These are phyloP conservation scores for Collybia nuda DNA, from an alignment of 768 basidiomycete genomes.

Conservation along the genomic window DNA sequence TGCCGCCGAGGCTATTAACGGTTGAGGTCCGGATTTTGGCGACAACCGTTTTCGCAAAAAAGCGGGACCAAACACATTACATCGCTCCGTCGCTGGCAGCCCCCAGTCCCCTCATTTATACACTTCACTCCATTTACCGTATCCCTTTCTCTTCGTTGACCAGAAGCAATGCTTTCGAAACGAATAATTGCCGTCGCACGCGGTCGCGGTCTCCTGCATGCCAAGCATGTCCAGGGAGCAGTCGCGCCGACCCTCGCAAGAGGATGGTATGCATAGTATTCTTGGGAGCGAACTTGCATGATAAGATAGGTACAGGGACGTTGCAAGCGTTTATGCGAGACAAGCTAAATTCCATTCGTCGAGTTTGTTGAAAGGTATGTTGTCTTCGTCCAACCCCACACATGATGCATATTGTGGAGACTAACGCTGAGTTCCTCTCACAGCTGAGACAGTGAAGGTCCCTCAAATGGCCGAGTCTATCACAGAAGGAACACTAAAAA, in stretches of 20 bases:
- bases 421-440: conserved; percentile 1
- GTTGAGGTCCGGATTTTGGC: conserved; percentile 12
- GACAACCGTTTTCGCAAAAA: conserved; percentile 8
- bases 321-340: conserved; percentile 43
- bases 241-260: conserved; percentile 34
- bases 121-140: not conserved
- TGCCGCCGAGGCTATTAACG: not conserved
- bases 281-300: conserved; percentile 10
- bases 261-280: conserved; percentile 41
- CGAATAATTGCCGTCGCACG: conserved; percentile 66
- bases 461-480: conserved; percentile 99
- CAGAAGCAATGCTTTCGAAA: conserved; percentile 62
- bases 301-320: conserved; percentile 35
- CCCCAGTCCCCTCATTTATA: not conserved
- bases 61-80: conserved; percentile 20
- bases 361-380: conserved; percentile 64
- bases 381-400: not conserved
- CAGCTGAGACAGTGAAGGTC: conserved; percentile 89
- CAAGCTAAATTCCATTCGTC: conserved; percentile 71
- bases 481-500: conserved; percentile 93
- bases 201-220: conserved; percentile 48
- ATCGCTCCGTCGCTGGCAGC: conserved; percentile 10
- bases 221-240: conserved; percentile 30
- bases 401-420: not conserved
- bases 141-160: conserved; percentile 1